A percentile compares a stretch with the other conserved stretches of the same genome.
These are phyloP conservation scores for Fonsecaea nubica DNA, from an alignment of 2,329 filamentous ascomycete genomes.

Conservation along the genomic window DNA sequence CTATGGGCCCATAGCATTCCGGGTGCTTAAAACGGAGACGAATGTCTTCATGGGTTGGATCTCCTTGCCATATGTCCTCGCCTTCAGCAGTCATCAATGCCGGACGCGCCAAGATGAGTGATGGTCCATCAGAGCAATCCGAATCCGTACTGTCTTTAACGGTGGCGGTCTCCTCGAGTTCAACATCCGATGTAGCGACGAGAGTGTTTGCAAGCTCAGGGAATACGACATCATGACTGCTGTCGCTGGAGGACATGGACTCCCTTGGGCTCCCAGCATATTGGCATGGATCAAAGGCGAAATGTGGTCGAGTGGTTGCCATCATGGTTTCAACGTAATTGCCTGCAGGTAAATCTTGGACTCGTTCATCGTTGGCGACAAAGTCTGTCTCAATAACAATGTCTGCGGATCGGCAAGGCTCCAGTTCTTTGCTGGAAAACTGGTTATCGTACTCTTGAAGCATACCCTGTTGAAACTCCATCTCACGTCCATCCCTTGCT, in stretches of 20 bases:
- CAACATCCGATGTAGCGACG: neutral
- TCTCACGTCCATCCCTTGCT: conserved; percentile 4
- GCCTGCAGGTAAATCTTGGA: neutral
- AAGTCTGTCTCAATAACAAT: conserved; percentile 11
- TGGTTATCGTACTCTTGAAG: conserved; percentile 23
- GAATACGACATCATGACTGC: neutral
- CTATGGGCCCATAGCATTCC: neutral
- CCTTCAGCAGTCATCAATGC: neutral
- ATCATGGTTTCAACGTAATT: neutral
- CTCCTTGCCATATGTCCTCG: conserved; percentile 16
- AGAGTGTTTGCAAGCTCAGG: neutral
- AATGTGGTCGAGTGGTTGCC: neutral
- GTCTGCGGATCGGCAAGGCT: neutral
- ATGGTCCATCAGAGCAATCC: neutral
- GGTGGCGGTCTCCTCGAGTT: neutral
- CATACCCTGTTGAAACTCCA: conserved; percentile 9
- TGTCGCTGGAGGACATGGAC: neutral
- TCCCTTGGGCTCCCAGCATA: neutral
- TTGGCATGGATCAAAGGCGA: neutral
- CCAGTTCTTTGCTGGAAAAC: conserved; percentile 9
- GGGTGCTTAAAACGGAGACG: conserved; percentile 17
- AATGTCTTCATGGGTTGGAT: conserved; percentile 27
- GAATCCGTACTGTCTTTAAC: neutral
- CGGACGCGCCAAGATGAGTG: neutral
- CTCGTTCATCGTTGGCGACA: conserved; percentile 15